A percentile compares a stretch with the other conserved stretches of the same genome.
These are phyloP conservation scores for Phyllosticta capitalensis DNA, from an alignment of 2,329 filamentous ascomycete genomes.

Conservation along the genomic window DNA sequence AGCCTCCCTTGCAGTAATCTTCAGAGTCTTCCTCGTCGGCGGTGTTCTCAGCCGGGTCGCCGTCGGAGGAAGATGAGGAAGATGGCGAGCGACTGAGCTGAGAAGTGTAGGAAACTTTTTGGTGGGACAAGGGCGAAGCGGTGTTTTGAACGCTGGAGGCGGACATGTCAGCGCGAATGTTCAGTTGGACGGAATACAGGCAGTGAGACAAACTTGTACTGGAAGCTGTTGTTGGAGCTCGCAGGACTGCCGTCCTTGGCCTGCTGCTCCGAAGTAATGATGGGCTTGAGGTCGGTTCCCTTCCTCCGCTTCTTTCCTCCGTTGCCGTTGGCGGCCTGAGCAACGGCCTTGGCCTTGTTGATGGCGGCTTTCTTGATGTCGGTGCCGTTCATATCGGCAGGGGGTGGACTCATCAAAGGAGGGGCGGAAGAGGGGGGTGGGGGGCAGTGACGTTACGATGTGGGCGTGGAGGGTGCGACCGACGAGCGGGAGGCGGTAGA, in stretches of 20 bases:
- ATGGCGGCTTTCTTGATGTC: conserved; percentile 56
- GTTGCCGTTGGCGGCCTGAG: conserved; percentile 46
- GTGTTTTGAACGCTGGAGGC: conserved; percentile 38
- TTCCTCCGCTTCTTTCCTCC: conserved; percentile 66
- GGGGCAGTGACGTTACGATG: conserved; percentile 13
- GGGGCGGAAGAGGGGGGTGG: background rate
- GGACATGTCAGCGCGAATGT: conserved; percentile 1
- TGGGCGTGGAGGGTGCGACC: conserved; percentile 14
- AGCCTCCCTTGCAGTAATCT: conserved; percentile 98
- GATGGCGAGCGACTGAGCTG: conserved; percentile 65
- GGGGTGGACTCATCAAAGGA: background rate
- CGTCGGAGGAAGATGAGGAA: conserved; percentile 69
- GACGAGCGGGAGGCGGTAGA: conserved; percentile 14
- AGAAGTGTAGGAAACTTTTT: conserved; percentile 40
- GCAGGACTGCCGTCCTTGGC: conserved; percentile 36
- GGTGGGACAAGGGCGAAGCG: conserved; percentile 35
- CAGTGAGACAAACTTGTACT: conserved; percentile 31
- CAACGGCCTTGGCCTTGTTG: conserved; percentile 57
- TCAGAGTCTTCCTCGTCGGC: conserved; percentile 98
- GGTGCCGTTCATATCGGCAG: conserved; percentile 47
- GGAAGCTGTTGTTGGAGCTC: conserved; percentile 24
- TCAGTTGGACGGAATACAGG: background rate
- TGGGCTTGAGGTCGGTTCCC: conserved; percentile 60
- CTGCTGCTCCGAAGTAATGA: conserved; percentile 59
- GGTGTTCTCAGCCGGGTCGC: conserved; percentile 73